phyloP scores from a whole-genome alignment of 495 filamentous ascomycete genomes.

The Cetradonia linearis region DNA sequence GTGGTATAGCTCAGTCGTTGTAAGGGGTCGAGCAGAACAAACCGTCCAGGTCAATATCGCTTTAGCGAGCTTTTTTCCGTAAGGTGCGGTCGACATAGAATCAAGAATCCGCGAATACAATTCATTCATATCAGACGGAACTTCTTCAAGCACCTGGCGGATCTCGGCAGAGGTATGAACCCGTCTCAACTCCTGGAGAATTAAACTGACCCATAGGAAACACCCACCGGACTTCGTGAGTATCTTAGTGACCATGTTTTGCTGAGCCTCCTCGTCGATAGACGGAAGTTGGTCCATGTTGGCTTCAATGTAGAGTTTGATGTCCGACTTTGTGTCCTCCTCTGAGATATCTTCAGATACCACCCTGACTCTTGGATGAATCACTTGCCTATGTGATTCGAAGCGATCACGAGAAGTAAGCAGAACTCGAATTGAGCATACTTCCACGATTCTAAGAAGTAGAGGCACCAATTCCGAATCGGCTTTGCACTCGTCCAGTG shows the following conservation, averaged over 20 bases:
- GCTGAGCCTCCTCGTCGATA: constrained; percentile 16
- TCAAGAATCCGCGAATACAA: constrained; percentile 28
- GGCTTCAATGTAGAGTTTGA: constrained; percentile 16
- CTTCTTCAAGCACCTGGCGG: constrained; percentile 28
- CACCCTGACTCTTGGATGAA: constrained; percentile 13
- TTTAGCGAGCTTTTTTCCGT: constrained; percentile 26
- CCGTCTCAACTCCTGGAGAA: constrained; percentile 27
- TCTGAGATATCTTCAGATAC: constrained; percentile 15
- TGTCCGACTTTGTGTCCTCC: constrained; percentile 13
- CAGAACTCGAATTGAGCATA: constrained; percentile 25
- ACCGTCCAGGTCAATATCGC: constrained; percentile 31
- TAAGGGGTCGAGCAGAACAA: constrained; percentile 29
- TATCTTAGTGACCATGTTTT: constrained; percentile 25
- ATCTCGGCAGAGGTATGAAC: constrained; percentile 25
- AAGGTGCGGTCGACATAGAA: constrained; percentile 21
- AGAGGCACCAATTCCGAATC: constrained; percentile 24
- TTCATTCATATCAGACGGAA: constrained; percentile 31
- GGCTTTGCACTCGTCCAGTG: constrained; percentile 31
- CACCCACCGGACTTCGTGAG: constrained; percentile 29
- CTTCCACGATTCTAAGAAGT: constrained; percentile 23
- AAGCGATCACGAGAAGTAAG: constrained; percentile 27
- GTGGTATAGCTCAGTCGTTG: constrained; percentile 25
- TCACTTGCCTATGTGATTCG: neutral
- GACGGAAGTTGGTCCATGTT: constrained; percentile 14
- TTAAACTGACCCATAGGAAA: constrained; percentile 33